phyloP scores from a whole-genome alignment of 2,329 filamentous ascomycete genomes.

The Purpureocillium takamizusanense region DNA sequence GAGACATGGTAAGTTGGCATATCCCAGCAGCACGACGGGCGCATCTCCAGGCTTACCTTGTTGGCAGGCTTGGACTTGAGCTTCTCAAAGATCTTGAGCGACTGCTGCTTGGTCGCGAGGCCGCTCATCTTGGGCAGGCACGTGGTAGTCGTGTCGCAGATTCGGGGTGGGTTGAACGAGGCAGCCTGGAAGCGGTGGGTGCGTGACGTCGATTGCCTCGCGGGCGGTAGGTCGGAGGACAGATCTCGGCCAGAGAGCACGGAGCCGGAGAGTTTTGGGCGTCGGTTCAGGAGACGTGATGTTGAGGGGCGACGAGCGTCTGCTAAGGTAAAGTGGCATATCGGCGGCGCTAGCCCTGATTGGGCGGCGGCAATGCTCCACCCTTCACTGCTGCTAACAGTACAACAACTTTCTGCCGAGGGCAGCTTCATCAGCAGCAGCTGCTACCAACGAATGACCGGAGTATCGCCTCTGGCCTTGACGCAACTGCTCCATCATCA shows the following conservation, averaged over 20 bases:
- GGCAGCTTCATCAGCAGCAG: slow-evolving; percentile 12
- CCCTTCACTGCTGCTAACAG: too few species aligned
- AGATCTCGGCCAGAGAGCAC: not conserved
- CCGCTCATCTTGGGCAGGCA: slow-evolving; percentile 44
- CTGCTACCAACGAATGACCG: too few species aligned
- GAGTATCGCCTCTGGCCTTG: too few species aligned
- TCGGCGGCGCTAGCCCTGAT: slow-evolving; percentile 25
- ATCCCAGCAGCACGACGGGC: not conserved
- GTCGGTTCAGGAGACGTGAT: slow-evolving; percentile 25
- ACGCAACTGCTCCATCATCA: slow-evolving; percentile 2
- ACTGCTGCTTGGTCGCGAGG: slow-evolving; percentile 84
- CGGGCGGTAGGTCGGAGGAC: not conserved
- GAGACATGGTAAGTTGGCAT: slow-evolving; percentile 3
- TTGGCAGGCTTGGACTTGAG: slow-evolving; percentile 90
- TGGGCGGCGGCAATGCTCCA: slow-evolving; percentile 4
- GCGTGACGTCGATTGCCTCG: not conserved
- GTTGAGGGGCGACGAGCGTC: slow-evolving; percentile 14
- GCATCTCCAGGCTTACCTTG: slow-evolving; percentile 52
- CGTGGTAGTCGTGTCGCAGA: not conserved
- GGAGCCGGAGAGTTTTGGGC: not conserved
- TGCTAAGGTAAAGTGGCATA: slow-evolving; percentile 31
- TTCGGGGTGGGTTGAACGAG: slow-evolving; percentile 3
- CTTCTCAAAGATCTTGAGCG: slow-evolving; percentile 96
- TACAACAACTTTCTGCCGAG: slow-evolving; percentile 24
- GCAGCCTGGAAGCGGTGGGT: not conserved